phyloP scores from a whole-genome alignment of 2,329 filamentous ascomycete species.

The Waltergamsia citrina region DNA sequence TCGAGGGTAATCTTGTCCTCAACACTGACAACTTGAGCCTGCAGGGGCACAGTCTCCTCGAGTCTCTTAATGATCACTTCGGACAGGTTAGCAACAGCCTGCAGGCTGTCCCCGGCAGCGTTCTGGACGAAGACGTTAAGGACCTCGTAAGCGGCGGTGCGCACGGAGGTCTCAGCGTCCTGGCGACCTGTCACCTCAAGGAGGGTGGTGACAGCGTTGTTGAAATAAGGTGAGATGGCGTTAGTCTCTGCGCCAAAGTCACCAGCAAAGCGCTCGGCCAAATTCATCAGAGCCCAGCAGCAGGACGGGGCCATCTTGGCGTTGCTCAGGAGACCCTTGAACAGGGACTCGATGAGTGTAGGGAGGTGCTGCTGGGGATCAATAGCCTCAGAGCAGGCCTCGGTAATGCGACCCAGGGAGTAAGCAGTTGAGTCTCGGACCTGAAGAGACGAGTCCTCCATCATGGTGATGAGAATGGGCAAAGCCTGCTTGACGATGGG shows the following conservation, averaged over 20 bases:
- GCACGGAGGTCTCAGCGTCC: constrained; percentile 78
- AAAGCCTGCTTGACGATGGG: constrained; percentile 94
- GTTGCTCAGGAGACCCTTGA: constrained; percentile 80
- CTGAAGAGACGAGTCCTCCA: constrained; percentile 82
- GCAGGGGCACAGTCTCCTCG: constrained; percentile 81
- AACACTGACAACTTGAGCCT: constrained; percentile 88
- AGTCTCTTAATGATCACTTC: constrained; percentile 85
- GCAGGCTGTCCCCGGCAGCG: constrained; percentile 76
- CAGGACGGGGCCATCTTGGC: constrained; percentile 97
- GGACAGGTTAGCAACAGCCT: constrained; percentile 71
- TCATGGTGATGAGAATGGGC: constrained; percentile 79
- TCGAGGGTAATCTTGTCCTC: constrained; percentile 94
- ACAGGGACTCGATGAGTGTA: constrained; percentile 77
- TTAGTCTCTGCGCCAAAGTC: constrained; percentile 72
- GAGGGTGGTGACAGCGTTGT: constrained; percentile 79
- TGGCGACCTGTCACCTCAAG: constrained; percentile 75
- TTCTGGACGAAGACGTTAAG: constrained; percentile 91
- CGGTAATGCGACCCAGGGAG: constrained; percentile 89
- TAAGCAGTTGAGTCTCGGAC: constrained; percentile 96
- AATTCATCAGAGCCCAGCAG: constrained; percentile 98
- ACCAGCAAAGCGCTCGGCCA: constrained; percentile 90
- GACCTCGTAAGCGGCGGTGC: constrained; percentile 94
- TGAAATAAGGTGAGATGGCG: constrained; percentile 83
- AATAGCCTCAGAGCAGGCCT: constrained; percentile 84
- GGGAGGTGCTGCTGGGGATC: constrained; percentile 77